These are phyloP conservation scores for Leccinum proliferum DNA, from an alignment of 1,284 basidiomycete genomes.

Conservation along the genomic window DNA sequence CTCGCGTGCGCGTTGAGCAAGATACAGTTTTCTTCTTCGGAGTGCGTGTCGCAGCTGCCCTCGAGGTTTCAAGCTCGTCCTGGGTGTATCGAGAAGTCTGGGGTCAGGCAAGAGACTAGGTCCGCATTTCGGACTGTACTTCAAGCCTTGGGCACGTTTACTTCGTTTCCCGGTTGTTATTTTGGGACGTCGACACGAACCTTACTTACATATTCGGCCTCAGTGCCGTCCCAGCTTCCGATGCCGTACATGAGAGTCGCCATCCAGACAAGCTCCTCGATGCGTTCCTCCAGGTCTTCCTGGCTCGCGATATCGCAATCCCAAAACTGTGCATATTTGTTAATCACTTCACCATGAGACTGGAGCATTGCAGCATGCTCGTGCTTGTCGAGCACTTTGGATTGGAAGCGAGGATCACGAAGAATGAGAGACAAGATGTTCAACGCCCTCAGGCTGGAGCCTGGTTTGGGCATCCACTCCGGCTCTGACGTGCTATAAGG, in stretches of 20 bases:
- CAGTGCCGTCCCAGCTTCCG: conserved; percentile 27
- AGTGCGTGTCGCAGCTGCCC: too few relatives aligned
- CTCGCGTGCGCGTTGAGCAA: too few relatives aligned
- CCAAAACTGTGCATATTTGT: conserved; percentile 29
- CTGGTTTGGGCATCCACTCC: conserved; percentile 20
- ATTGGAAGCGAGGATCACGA: conserved; percentile 29
- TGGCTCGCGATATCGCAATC: conserved; percentile 24
- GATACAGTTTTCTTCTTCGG: too few relatives aligned
- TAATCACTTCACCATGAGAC: conserved; percentile 28
- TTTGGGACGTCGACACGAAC: too few relatives aligned
- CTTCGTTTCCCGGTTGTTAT: too few relatives aligned
- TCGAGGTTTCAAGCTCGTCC: too few relatives aligned
- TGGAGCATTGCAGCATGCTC: conserved; percentile 28
- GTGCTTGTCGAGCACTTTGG: conserved; percentile 24
- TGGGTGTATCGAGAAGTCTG: too few relatives aligned
- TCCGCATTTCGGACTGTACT: too few relatives aligned
- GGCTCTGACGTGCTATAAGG: not conserved
- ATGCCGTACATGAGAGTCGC: conserved; percentile 30
- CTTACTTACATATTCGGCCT: conserved; percentile 14
- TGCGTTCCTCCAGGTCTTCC: conserved; percentile 22
- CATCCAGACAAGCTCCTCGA: conserved; percentile 30
- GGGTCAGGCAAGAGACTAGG: too few relatives aligned
- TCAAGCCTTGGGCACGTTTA: too few relatives aligned
- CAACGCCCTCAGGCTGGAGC: conserved; percentile 31
- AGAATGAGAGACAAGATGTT: conserved; percentile 35